These are phyloP conservation scores for Nepenthes gracilis DNA, from an alignment of 148 eudicot species.

Conservation along the genomic window DNA sequence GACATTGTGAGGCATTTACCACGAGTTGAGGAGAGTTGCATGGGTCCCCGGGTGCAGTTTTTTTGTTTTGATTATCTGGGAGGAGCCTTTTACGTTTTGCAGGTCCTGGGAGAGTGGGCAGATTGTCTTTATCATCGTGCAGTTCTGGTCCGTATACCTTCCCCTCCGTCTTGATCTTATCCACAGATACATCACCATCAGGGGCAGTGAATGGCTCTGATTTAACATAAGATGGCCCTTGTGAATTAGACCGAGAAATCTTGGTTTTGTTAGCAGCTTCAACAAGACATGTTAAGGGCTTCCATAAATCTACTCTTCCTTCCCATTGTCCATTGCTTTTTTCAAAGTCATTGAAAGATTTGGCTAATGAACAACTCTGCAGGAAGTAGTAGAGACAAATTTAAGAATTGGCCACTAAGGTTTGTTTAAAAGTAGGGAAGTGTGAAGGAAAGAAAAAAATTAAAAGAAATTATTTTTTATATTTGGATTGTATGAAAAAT, in stretches of 20 bases:
- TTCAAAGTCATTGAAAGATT: slow-evolving; percentile 35
- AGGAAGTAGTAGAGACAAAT: not conserved
- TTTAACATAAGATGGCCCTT: slow-evolving; percentile 42
- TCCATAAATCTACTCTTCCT: slow-evolving; percentile 73
- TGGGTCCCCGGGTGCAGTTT: slow-evolving; percentile 26
- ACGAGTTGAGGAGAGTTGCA: slow-evolving; percentile 24
- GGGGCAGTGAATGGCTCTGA: slow-evolving; percentile 26
- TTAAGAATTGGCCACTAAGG: no score
- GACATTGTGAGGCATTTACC: slow-evolving; percentile 24
- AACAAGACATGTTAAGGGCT: slow-evolving; percentile 68
- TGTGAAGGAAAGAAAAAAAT: no score
- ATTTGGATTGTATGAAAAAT: no score
- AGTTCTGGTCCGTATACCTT: slow-evolving; percentile 24
- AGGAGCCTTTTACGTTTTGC: slow-evolving; percentile 47
- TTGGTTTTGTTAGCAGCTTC: slow-evolving; percentile 89
- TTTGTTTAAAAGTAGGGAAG: no score
- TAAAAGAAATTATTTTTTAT: no score
- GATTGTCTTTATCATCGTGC: slow-evolving; percentile 33
- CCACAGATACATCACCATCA: slow-evolving; percentile 21
- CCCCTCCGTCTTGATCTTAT: slow-evolving; percentile 37
- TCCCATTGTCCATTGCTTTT: slow-evolving; percentile 39
- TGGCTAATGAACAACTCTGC: slow-evolving; percentile 54
- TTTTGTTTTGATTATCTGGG: slow-evolving; percentile 22
- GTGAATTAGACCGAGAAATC: slow-evolving; percentile 47
- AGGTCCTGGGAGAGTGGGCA: slow-evolving; percentile 18